A percentile compares a stretch with the other conserved stretches of the same genome.
These are phyloP conservation scores for Gentiana dahurica DNA, from an alignment of 257 asterid genomes.

Conservation along the genomic window DNA sequence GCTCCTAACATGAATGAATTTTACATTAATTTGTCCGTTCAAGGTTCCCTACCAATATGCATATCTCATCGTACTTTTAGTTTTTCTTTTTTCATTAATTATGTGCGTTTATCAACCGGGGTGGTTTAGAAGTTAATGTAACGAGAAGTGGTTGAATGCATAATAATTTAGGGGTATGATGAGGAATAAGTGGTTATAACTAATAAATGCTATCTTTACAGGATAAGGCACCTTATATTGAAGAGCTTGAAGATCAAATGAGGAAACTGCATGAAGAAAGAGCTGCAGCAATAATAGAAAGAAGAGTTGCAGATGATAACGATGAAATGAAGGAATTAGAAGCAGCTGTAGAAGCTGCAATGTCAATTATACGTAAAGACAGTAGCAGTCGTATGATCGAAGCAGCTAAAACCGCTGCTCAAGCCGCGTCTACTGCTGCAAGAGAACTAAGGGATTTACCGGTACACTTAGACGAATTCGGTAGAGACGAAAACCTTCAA, in stretches of 20 bases:
- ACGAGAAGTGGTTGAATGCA: too few species aligned
- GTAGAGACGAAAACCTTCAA: conserved; percentile 73
- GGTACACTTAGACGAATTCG: conserved; percentile 74
- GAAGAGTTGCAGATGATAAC: conserved; percentile 70
- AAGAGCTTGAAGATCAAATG: conserved; percentile 91
- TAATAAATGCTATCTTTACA: conserved; percentile 19
- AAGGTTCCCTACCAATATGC: neutral
- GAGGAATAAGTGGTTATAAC: too few species aligned
- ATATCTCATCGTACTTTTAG: neutral
- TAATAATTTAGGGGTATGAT: too few species aligned
- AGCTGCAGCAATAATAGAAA: conserved; percentile 62
- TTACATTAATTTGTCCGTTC: neutral
- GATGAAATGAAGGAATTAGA: conserved; percentile 82
- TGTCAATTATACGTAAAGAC: conserved; percentile 47
- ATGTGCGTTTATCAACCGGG: too few species aligned
- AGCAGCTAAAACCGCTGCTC: conserved; percentile 61
- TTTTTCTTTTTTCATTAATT: neutral
- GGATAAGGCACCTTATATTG: conserved; percentile 91
- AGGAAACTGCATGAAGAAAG: conserved; percentile 83
- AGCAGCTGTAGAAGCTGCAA: conserved; percentile 64
- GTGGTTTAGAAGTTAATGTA: too few species aligned
- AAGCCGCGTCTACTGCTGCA: conserved; percentile 45
- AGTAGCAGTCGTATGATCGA: conserved; percentile 43
- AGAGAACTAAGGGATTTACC: conserved; percentile 54
- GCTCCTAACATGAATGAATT: neutral